These are phyloP conservation scores for Barbatosphaeria neglecta DNA, from an alignment of 495 filamentous ascomycete genomes.

Conservation along the genomic window DNA sequence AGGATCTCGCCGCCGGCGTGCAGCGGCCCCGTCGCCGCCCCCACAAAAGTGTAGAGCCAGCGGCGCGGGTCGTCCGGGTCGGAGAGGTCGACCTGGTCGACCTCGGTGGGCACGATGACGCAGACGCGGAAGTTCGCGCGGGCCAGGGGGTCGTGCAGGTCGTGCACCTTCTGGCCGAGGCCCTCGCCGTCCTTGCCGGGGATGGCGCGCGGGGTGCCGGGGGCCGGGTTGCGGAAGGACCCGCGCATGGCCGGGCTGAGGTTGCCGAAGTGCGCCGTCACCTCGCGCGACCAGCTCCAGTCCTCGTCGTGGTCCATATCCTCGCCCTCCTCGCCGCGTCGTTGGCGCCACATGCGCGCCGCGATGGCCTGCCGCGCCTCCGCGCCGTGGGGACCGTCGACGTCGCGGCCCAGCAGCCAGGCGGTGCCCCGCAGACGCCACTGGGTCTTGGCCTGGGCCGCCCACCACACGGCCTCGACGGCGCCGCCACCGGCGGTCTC, in stretches of 20 bases:
- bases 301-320: slow-evolving; percentile 10
- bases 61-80: slow-evolving; percentile 52
- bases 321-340: slow-evolving; percentile 15
- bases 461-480: slow-evolving; percentile 80
- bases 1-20: slow-evolving; percentile 26
- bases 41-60: slow-evolving; percentile 52
- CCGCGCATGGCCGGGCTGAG: slow-evolving; percentile 65
- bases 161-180: slow-evolving; percentile 56
- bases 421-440: slow-evolving; percentile 74
- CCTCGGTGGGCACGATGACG: slow-evolving; percentile 65
- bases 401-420: slow-evolving; percentile 51
- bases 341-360: slow-evolving; percentile 32
- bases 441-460: slow-evolving; percentile 55
- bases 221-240: slow-evolving; percentile 65
- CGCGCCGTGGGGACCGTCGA: slow-evolving; percentile 35
- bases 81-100: slow-evolving; percentile 64
- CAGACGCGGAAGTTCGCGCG: slow-evolving; percentile 76
- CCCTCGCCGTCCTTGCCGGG: slow-evolving; percentile 33
- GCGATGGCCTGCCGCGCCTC: slow-evolving; percentile 33
- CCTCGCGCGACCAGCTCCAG: slow-evolving; percentile 64
- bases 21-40: slow-evolving; percentile 14
- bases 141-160: slow-evolving; percentile 57
- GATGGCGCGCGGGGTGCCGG: slow-evolving; percentile 46
- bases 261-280: slow-evolving; percentile 83
- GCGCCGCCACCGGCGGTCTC: slow-evolving; percentile 52